A percentile compares a stretch with the other conserved stretches of the same genome.
These are phyloP conservation scores for Isoetes taiwanensis DNA, from an alignment of 75 land plant genomes.

Conservation along the genomic window DNA sequence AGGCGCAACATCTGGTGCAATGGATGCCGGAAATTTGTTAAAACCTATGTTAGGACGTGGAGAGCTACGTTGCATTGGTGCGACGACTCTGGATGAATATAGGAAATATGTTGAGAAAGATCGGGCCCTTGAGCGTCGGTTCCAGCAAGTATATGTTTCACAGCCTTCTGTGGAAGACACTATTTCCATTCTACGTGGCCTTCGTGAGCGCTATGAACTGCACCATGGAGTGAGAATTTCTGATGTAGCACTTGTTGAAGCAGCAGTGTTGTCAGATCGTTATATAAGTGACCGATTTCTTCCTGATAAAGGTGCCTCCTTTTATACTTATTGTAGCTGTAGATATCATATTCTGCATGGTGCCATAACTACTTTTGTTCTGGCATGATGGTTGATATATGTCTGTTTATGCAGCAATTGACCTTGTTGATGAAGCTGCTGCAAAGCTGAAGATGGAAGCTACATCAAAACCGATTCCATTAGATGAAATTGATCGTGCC, in stretches of 20 bases:
- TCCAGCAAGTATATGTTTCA: slow-evolving; percentile 49
- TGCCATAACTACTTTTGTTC: background rate
- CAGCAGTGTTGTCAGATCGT: slow-evolving; percentile 32
- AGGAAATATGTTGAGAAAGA: slow-evolving; percentile 56
- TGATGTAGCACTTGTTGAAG: slow-evolving; percentile 44
- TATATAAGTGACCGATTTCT: slow-evolving; percentile 45
- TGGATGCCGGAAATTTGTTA: slow-evolving; percentile 52
- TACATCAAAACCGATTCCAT: slow-evolving; percentile 64
- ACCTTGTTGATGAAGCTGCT: slow-evolving; percentile 84
- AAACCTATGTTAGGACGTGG: slow-evolving; percentile 58
- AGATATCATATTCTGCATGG: background rate
- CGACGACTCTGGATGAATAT: slow-evolving; percentile 52
- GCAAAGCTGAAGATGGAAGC: slow-evolving; percentile 83
- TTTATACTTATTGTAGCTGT: background rate
- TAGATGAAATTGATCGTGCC: slow-evolving; percentile 66
- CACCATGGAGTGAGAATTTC: slow-evolving; percentile 55
- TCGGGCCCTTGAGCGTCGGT: slow-evolving; percentile 45
- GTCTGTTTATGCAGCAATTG: slow-evolving; percentile 42
- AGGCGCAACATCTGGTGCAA: slow-evolving; percentile 43
- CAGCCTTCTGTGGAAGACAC: slow-evolving; percentile 54
- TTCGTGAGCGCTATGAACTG: slow-evolving; percentile 43
- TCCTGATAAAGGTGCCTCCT: slow-evolving; percentile 34
- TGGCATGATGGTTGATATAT: background rate
- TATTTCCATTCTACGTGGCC: slow-evolving; percentile 40
- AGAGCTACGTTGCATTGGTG: slow-evolving; percentile 55